phyloP scores from a whole-genome alignment of 176 grass and related monocot genomes.

The Chrysopogon serrulatus region DNA sequence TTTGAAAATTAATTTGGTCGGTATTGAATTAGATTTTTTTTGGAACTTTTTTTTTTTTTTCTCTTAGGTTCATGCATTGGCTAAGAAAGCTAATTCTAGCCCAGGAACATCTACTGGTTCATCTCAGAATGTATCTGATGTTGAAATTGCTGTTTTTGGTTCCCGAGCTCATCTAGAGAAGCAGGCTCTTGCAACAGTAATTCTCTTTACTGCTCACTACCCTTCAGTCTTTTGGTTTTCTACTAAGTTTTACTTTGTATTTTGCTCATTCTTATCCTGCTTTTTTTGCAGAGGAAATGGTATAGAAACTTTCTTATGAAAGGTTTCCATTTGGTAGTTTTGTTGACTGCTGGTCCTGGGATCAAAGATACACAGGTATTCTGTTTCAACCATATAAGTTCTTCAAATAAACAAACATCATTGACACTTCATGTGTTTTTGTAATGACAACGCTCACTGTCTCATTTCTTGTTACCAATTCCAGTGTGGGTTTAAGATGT shows the following conservation, averaged over 20 bases:
- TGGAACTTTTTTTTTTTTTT: neutral
- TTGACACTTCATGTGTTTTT: neutral
- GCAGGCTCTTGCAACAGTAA: constrained; percentile 91
- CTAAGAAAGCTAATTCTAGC: constrained; percentile 38
- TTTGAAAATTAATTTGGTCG: neutral
- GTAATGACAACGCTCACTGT: neutral
- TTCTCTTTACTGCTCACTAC: neutral
- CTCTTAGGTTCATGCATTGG: constrained; percentile 51
- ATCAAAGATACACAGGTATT: constrained; percentile 90
- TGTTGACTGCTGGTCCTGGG: constrained; percentile 82
- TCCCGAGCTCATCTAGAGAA: constrained; percentile 95
- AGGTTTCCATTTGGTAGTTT: constrained; percentile 91
- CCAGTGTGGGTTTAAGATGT: constrained; percentile 99
- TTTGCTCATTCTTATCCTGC: constrained; percentile 2
- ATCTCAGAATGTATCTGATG: constrained; percentile 50
- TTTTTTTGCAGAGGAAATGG: constrained; percentile 83
- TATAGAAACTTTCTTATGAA: constrained; percentile 96
- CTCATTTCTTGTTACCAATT: constrained; percentile 21
- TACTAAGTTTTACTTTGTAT: neutral
- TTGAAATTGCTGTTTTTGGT: constrained; percentile 88
- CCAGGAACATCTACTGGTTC: constrained; percentile 15
- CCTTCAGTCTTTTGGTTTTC: neutral
- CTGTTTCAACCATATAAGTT: neutral
- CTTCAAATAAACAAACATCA: neutral
- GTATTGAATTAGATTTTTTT: neutral